Evolutionary conservation across 2,329 filamentous ascomycete species (phyloP).

Genomic region (Chalaropsis thielavioides): DNA sequence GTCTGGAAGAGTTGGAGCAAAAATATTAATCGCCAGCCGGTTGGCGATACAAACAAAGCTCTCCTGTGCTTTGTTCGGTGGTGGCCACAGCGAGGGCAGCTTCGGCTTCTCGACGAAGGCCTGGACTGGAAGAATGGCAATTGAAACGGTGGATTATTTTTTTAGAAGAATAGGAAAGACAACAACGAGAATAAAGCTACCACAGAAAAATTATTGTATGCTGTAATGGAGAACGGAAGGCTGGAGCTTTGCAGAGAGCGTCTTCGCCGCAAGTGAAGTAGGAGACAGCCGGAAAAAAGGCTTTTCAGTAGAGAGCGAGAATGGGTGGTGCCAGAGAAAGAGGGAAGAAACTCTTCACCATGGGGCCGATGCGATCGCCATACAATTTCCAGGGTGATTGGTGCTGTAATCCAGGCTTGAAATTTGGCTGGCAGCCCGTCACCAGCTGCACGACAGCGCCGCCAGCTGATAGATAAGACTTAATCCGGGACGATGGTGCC

Average conservation of each 20-base stretch:
- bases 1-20: conserved; percentile 15
- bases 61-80: neutral
- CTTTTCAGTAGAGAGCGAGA: conserved; percentile 3
- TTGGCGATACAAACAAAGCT: neutral
- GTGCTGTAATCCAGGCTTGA: conserved; percentile 1
- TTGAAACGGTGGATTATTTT: neutral
- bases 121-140: neutral
- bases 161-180: neutral
- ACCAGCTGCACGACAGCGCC: neutral
- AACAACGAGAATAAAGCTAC: neutral
- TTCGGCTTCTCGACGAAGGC: neutral
- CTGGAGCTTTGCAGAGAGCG: neutral
- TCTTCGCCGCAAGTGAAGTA: neutral
- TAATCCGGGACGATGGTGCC: neutral
- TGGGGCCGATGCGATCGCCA: conserved; percentile 18
- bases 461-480: conserved; percentile 10
- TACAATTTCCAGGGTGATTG: conserved; percentile 14
- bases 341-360: conserved; percentile 14
- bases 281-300: neutral
- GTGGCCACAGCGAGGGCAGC: neutral
- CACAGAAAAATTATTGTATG: neutral
- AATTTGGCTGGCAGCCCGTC: neutral
- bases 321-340: neutral
- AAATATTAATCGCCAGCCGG: conserved; percentile 2
- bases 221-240: neutral